These are phyloP conservation scores for Phaeosphaeriaceae sp. DNA, from an alignment of 2,329 filamentous ascomycete species.

Conservation along the genomic window DNA sequence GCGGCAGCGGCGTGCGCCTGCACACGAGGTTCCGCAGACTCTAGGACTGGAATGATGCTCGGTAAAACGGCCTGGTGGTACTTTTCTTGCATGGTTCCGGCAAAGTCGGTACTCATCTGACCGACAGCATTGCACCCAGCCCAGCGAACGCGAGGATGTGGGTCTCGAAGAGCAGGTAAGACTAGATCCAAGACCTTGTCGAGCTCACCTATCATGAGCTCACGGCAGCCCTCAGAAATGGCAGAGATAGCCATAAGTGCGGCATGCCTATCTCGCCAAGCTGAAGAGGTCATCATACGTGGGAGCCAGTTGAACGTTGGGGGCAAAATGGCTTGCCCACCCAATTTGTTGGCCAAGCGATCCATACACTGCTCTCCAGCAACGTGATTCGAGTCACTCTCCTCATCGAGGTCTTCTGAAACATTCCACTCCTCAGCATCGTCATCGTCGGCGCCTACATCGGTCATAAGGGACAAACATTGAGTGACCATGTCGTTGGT, in stretches of 20 bases:
- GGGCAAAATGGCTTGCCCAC: constrained; percentile 87
- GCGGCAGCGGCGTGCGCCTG: constrained; percentile 98
- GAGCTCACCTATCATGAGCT: constrained; percentile 93
- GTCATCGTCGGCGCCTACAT: constrained; percentile 92
- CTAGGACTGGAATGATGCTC: constrained; percentile 89
- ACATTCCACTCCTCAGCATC: constrained; percentile 93
- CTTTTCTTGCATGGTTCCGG: constrained; percentile 95
- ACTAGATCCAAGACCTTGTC: constrained; percentile 94
- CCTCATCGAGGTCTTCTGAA: constrained; percentile 94
- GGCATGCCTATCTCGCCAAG: constrained; percentile 94
- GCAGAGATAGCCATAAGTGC: constrained; percentile 98
- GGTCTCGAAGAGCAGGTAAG: constrained; percentile 86
- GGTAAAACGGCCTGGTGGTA: constrained; percentile 87
- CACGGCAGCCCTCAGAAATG: constrained; percentile 95
- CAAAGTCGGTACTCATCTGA: constrained; percentile 99
- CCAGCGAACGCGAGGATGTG: constrained; percentile 93
- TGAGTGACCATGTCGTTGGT: constrained; percentile 98
- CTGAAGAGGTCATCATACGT: constrained; percentile 93
- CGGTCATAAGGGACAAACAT: constrained; percentile 96
- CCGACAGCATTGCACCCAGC: constrained; percentile 98
- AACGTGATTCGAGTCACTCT: constrained; percentile 96
- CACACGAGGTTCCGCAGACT: constrained; percentile 88
- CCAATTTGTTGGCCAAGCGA: constrained; percentile 93
- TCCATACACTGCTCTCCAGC: constrained; percentile 99
- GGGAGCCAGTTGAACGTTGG: constrained; percentile 97